Base-by-base conservation (phyloP, 2,329 filamentous ascomycete species). In the Trichoderma afroharzianum region DNA sequence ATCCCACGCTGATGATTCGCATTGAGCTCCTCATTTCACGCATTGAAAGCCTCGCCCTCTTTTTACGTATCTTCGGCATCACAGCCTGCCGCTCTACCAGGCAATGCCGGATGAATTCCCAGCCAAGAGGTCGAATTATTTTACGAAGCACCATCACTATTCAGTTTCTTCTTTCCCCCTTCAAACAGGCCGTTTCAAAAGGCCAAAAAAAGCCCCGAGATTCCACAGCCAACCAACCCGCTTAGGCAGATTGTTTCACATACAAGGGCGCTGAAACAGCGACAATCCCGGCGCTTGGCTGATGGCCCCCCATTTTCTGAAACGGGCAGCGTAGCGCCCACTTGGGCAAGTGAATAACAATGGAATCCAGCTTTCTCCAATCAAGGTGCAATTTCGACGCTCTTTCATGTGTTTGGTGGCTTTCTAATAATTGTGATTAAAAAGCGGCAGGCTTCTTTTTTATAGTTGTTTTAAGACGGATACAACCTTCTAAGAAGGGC, bases 291-390 rank as follows among this genome's bases (percentile, higher is more conserved):
- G 67, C 67, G 67, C 57, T 50, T 69, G 55, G 67, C 26, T 30
- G 57, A 30, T 58, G 53, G 8, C 2, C 39, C 64, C 39, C 57
- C 39, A 43, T 53, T 57, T 50, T 69, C 57, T 69, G 67, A 69
- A 69, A 69, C 67, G 4, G 39, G 67, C 67, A 69, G 47, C 67
- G 67, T 68, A 59, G 66, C 66, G 66, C 55, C 66, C 53, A 68
- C 66, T 68, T 61, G 55, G 26, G 28, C 14, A 18, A 47, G 39
- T 50, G 9, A 33, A 30, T 28, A 21, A 15, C 14, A n/a, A 43
- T 50, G 43, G 43, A 50, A 58, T 50, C n/a, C 43, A 39, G 21
- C 36, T 32, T n/a, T 30, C 63, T 24, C 63, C 33, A 67, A 57
- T 67, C 4, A 24, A 21, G 28, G 1, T 6, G 21, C 21, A 24